Evolutionary conservation across 2,329 filamentous ascomycete species (phyloP).

Genomic region (Parafenestella ontariensis): DNA sequence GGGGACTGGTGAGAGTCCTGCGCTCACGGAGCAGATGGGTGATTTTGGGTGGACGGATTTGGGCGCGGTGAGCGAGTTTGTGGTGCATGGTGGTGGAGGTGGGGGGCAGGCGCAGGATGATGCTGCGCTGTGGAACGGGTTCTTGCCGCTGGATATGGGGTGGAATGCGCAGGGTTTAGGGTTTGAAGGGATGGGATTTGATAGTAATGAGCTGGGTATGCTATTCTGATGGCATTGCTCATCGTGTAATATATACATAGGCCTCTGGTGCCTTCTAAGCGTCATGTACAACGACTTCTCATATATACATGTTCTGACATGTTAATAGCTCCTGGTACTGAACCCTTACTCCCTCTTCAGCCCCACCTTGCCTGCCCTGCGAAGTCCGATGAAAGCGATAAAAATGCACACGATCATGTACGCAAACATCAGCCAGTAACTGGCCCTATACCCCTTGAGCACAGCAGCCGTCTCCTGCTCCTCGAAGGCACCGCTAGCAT

Average conservation of each 20-base stretch:
- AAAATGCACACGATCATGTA: constrained; percentile 30
- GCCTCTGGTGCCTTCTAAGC: no score
- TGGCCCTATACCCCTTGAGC: constrained; percentile 30
- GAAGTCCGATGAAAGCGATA: constrained; percentile 32
- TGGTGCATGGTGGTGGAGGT: constrained; percentile 52
- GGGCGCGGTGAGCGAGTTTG: constrained; percentile 57
- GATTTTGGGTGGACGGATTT: constrained; percentile 60
- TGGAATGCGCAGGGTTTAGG: constrained; percentile 41
- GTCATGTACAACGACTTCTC: no score
- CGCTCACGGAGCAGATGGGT: constrained; percentile 55
- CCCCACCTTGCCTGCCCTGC: constrained; percentile 33
- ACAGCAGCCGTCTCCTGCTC: constrained; percentile 12
- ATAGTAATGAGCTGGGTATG: constrained; percentile 37
- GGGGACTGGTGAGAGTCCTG: constrained; percentile 49
- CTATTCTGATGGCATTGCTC: constrained; percentile 34
- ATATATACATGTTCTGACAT: no score
- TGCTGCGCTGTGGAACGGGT: constrained; percentile 43
- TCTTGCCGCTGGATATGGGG: constrained; percentile 49
- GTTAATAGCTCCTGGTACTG: neutral
- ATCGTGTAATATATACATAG: no score
- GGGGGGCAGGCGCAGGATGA: constrained; percentile 34
- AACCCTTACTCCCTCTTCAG: constrained; percentile 33
- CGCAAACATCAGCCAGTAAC: constrained; percentile 37
- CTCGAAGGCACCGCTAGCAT: constrained; percentile 5
- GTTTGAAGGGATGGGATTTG: constrained; percentile 41